Evolutionary conservation across 768 basidiomycete genomes (phyloP).

Genomic region (Suillus brevipes): DNA sequence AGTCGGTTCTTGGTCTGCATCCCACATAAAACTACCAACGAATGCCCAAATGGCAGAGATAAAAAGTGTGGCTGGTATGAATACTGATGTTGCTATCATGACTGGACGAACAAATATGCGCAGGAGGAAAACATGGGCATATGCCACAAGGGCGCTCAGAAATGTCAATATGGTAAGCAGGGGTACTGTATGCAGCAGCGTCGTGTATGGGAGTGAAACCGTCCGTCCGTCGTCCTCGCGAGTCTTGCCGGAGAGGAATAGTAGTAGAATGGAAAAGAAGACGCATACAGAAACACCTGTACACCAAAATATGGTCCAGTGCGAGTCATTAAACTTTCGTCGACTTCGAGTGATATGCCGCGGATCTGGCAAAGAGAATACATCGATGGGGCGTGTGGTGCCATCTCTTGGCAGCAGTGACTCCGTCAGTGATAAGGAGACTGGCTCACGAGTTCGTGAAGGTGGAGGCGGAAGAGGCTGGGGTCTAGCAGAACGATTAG

Average conservation of each 20-base stretch:
- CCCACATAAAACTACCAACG: conserved; percentile 73
- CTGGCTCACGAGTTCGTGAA: conserved; percentile 45
- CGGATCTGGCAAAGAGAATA: conserved; percentile 79
- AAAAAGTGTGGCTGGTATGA: conserved; percentile 72
- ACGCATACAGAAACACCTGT: conserved; percentile 58
- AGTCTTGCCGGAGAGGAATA: conserved; percentile 58
- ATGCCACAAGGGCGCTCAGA: conserved; percentile 68
- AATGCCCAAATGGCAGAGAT: conserved; percentile 82
- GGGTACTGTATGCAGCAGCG: conserved; percentile 76
- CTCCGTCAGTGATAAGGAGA: conserved; percentile 68
- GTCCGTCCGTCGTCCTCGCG: conserved; percentile 9
- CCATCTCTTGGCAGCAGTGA: conserved; percentile 79
- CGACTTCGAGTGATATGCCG: conserved; percentile 61
- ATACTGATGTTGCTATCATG: conserved; percentile 73
- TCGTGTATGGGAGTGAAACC: conserved; percentile 56
- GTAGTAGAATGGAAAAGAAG: conserved; percentile 61
- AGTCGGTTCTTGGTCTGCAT: conserved; percentile 54
- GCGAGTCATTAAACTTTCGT: conserved; percentile 72
- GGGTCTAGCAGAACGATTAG: conserved; percentile 33
- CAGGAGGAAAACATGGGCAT: conserved; percentile 72
- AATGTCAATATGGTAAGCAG: conserved; percentile 72
- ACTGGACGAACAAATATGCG: conserved; percentile 83
- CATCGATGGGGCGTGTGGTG: conserved; percentile 57
- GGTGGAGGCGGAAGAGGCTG: conserved; percentile 40
- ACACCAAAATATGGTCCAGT: conserved; percentile 71